Conservation (phyloP, 441 rosid species). For the Adansonia gregorii region DNA sequence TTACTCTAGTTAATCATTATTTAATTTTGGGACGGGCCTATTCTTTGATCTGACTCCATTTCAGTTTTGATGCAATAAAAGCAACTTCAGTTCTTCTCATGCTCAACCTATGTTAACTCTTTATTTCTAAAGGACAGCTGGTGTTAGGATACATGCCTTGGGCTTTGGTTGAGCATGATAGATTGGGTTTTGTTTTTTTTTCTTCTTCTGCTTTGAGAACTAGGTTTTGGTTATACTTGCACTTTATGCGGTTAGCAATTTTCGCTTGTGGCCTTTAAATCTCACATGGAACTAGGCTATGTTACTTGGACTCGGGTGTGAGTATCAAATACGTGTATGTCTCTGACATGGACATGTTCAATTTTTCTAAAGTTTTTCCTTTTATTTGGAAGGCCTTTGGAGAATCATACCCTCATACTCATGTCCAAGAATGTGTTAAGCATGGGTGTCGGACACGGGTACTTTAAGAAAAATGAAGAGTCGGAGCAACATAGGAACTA, state of each 20-base stretch:
- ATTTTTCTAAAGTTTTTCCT: no score
- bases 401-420: no score
- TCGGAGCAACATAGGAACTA: neutral
- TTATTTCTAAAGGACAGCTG: constrained; percentile 8
- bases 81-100: neutral
- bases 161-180: neutral
- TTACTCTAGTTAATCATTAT: neutral
- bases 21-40: neutral
- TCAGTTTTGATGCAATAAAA: neutral
- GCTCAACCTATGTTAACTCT: neutral
- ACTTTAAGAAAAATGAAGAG: no score
- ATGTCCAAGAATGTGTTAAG: no score
- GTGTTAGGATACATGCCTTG: neutral
- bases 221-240: neutral
- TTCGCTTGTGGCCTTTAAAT: neutral
- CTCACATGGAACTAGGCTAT: neutral
- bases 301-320: no score
- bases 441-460: no score
- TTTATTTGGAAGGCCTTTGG: no score
- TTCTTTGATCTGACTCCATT: neutral
- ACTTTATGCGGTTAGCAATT: neutral
- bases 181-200: neutral
- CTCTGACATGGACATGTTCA: no score
- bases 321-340: no score
- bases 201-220: neutral